Conservation (phyloP, 202 grass and related monocot species). For the Bolboschoenoplectus hybrid region DNA sequence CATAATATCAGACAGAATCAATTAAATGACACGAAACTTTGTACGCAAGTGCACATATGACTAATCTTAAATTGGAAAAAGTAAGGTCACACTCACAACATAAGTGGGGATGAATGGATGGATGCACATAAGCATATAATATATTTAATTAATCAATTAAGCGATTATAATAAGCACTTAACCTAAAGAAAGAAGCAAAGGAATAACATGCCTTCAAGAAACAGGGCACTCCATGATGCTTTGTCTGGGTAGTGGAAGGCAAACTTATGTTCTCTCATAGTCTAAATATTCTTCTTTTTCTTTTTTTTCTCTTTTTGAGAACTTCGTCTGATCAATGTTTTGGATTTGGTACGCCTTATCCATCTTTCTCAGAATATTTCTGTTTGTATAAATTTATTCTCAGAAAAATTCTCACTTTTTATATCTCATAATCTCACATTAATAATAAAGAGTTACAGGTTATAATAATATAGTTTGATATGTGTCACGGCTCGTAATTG, state of each 20-base stretch:
- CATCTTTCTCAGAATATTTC: too few species aligned
- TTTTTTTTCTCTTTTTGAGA: too few species aligned
- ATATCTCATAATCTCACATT: too few species aligned
- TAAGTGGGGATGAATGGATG: neutral
- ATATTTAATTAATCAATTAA: neutral
- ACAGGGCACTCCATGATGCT: conserved; percentile 28
- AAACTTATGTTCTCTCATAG: neutral
- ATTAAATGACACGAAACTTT: too few species aligned
- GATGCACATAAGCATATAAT: neutral
- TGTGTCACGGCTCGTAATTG: too few species aligned
- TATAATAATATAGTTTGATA: too few species aligned
- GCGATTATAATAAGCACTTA: neutral
- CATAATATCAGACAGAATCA: too few species aligned
- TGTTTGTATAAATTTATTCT: too few species aligned
- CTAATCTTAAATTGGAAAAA: neutral
- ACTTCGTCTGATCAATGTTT: too few species aligned
- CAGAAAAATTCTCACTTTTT: too few species aligned
- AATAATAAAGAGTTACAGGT: too few species aligned
- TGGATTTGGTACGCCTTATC: too few species aligned
- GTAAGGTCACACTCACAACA: neutral
- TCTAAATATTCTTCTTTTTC: neutral
- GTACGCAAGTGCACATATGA: neutral
- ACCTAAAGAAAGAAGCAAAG: conserved; percentile 4
- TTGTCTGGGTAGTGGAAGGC: conserved; percentile 25
- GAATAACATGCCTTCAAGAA: neutral